phyloP scores from a whole-genome alignment of 1,284 basidiomycete genomes.

The Bjerkandera adusta region DNA sequence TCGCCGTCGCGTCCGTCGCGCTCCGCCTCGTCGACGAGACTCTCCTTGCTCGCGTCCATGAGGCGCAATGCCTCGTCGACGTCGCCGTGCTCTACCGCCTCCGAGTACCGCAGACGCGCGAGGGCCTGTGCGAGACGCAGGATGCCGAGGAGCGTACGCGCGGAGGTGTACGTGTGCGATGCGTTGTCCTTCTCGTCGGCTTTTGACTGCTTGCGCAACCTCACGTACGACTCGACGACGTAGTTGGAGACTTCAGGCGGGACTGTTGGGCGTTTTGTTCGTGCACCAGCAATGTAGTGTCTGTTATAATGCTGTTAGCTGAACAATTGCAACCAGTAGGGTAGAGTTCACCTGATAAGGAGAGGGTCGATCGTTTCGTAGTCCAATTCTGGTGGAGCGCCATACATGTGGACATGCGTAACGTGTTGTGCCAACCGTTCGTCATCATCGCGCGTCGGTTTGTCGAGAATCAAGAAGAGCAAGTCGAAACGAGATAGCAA shows the following conservation, averaged over 20 bases:
- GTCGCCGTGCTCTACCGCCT: conserved; percentile 80
- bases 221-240: conserved; percentile 94
- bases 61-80: conserved; percentile 96
- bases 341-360: conserved; percentile 71
- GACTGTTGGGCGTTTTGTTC: conserved; percentile 85
- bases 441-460: conserved; percentile 91
- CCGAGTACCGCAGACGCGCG: conserved; percentile 85
- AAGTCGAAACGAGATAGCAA: conserved; percentile 96
- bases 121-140: conserved; percentile 94
- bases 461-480: conserved; percentile 96
- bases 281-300: conserved; percentile 95
- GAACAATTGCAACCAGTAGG: neutral
- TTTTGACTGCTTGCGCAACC: conserved; percentile 89
- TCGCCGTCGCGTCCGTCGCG: conserved; percentile 65
- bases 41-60: conserved; percentile 96
- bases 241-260: conserved; percentile 88
- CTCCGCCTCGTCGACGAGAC: conserved; percentile 78
- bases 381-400: conserved; percentile 82
- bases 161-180: conserved; percentile 95
- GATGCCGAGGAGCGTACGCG: conserved; percentile 92
- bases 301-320: conserved; percentile 37
- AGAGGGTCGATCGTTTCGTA: conserved; percentile 83
- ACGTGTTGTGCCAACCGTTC: conserved; percentile 97
- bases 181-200: conserved; percentile 91
- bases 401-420: conserved; percentile 98